Evolutionary conservation across 371 early-diverging fungal genomes (phyloP).

Genomic region (Smittium culicis): DNA sequence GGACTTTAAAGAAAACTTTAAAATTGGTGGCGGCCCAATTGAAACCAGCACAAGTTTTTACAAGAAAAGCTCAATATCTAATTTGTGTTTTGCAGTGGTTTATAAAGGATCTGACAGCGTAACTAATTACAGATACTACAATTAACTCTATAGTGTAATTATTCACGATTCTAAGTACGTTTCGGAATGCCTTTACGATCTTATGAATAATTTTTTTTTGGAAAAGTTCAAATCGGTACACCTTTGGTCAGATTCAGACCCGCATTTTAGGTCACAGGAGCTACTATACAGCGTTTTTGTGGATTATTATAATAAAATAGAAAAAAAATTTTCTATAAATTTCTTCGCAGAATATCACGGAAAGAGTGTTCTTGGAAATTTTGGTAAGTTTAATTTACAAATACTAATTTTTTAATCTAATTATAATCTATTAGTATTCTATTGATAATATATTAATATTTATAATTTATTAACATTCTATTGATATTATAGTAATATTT

Average conservation of each 20-base stretch:
- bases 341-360: neutral
- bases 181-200: neutral
- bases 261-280: conserved; percentile 3
- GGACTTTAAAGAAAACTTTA: conserved; percentile 3
- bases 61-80: neutral
- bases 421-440: no score
- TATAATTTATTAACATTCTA: no score
- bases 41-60: neutral
- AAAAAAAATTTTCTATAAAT: neutral
- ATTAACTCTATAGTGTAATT: neutral
- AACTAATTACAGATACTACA: neutral
- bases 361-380: neutral
- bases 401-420: no score
- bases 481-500: neutral
- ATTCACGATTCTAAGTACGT: neutral
- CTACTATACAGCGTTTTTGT: neutral
- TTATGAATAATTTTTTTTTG: neutral
- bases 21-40: neutral
- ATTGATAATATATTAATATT: no score
- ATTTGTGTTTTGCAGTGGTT: neutral
- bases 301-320: neutral
- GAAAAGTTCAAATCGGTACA: neutral
- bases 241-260: neutral
- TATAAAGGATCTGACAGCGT: neutral
- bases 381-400: neutral